These are phyloP conservation scores for Cladophialophora carrionii DNA, from an alignment of 2,329 filamentous ascomycete species.

Conservation along the genomic window DNA sequence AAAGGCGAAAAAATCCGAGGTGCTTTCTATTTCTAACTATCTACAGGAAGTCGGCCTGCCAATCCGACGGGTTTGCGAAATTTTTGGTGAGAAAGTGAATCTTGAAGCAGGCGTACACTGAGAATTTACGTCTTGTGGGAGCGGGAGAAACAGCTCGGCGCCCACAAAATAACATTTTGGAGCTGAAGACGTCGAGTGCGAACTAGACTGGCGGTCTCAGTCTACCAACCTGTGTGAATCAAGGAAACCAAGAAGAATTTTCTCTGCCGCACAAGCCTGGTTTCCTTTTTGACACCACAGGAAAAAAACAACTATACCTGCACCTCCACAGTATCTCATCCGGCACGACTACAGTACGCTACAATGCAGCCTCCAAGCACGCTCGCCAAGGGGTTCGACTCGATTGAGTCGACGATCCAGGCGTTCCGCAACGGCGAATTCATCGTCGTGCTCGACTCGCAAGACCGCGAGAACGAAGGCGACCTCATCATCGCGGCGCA, in stretches of 20 bases:
- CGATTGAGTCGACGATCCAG: conserved; percentile 41
- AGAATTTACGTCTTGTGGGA: background rate
- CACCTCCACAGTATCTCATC: background rate
- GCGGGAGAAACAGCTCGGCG: background rate
- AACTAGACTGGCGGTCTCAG: conserved; percentile 5
- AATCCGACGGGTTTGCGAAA: conserved; percentile 29
- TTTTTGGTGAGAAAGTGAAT: conserved; percentile 1
- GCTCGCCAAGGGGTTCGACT: conserved; percentile 39
- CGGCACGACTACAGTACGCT: no score
- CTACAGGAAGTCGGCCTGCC: conserved; percentile 37
- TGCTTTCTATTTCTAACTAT: conserved; percentile 32
- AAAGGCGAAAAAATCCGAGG: background rate
- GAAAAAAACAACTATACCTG: background rate
- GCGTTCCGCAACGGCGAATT: conserved; percentile 69
- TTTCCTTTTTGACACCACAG: conserved; percentile 1
- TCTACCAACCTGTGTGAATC: conserved; percentile 5
- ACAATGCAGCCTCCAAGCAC: conserved; percentile 25
- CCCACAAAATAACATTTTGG: background rate
- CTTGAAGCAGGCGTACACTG: background rate
- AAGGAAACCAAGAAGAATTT: conserved; percentile 18
- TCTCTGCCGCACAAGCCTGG: conserved; percentile 10
- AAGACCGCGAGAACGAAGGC: conserved; percentile 94
- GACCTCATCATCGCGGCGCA: conserved; percentile 94
- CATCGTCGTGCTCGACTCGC: conserved; percentile 91
- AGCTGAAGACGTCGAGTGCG: background rate